Evolutionary conservation across 305 asterid species (phyloP).

Genomic region (Fraxinus ornus): DNA sequence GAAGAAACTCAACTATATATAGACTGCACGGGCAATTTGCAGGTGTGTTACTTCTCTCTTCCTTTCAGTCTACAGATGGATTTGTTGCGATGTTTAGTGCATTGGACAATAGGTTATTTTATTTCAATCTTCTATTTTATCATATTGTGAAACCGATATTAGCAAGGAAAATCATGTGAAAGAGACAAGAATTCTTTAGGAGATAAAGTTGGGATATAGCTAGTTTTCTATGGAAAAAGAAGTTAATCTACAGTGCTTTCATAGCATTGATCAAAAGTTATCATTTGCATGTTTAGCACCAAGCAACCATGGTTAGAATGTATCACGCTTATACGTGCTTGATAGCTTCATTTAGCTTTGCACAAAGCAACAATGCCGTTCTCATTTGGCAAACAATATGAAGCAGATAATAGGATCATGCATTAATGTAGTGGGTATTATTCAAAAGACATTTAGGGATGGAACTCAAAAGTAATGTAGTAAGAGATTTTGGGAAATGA

Average conservation of each 20-base stretch:
- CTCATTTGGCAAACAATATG: background rate
- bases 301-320: slow-evolving; percentile 1
- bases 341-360: slow-evolving; percentile 10
- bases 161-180: background rate
- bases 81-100: slow-evolving; percentile 13
- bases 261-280: background rate
- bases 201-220: background rate
- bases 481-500: slow-evolving; percentile 6
- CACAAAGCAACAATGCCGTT: background rate
- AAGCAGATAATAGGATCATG: slow-evolving; percentile 1
- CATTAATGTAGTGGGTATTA: background rate
- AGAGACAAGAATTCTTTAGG: slow-evolving; percentile 4
- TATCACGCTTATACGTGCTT: background rate
- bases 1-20: slow-evolving; percentile 82
- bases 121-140: background rate
- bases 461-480: background rate
- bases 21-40: slow-evolving; percentile 95
- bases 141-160: background rate
- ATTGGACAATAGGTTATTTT: slow-evolving; percentile 8
- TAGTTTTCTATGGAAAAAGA: background rate
- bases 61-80: background rate
- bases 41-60: slow-evolving; percentile 47
- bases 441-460: background rate
- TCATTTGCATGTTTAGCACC: background rate
- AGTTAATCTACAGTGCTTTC: background rate